Conservation (phyloP, 2,329 filamentous ascomycete genomes). For the Aotearoamyces nothofagi region DNA sequence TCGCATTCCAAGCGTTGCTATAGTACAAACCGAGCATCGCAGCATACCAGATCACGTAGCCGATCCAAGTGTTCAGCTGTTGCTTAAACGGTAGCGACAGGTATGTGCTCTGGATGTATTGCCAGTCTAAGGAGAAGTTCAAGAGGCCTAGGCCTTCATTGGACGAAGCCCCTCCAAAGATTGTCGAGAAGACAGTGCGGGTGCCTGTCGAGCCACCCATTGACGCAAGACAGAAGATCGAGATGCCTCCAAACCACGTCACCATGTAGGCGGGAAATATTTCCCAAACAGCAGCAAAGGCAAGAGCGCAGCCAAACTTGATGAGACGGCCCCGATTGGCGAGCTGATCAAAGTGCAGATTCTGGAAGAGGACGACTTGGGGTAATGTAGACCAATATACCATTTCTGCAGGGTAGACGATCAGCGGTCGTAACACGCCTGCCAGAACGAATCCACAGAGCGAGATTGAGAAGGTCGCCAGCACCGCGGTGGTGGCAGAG, state of each 20-base stretch:
- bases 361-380: conserved; percentile 23
- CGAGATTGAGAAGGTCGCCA: conserved; percentile 31
- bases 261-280: conserved; percentile 31
- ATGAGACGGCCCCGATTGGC: no score
- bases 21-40: conserved; percentile 32
- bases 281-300: conserved; percentile 29
- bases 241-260: conserved; percentile 26
- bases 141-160: conserved; percentile 29
- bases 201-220: conserved; percentile 27
- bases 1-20: conserved; percentile 24
- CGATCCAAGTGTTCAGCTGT: conserved; percentile 29
- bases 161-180: conserved; percentile 30
- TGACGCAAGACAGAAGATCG: conserved; percentile 29
- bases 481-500: conserved; percentile 24
- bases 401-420: conserved; percentile 33
- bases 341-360: conserved; percentile 22
- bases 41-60: conserved; percentile 31
- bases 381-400: conserved; percentile 27
- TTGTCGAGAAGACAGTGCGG: conserved; percentile 27
- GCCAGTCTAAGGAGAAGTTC: conserved; percentile 27
- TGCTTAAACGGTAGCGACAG: conserved; percentile 36
- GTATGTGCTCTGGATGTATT: conserved; percentile 29
- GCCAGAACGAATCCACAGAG: conserved; percentile 32
- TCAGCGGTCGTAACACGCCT: conserved; percentile 27
- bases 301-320: conserved; percentile 27